Conservation (phyloP, 352 stramenopile species). For the Phytopythium kandeliae region DNA sequence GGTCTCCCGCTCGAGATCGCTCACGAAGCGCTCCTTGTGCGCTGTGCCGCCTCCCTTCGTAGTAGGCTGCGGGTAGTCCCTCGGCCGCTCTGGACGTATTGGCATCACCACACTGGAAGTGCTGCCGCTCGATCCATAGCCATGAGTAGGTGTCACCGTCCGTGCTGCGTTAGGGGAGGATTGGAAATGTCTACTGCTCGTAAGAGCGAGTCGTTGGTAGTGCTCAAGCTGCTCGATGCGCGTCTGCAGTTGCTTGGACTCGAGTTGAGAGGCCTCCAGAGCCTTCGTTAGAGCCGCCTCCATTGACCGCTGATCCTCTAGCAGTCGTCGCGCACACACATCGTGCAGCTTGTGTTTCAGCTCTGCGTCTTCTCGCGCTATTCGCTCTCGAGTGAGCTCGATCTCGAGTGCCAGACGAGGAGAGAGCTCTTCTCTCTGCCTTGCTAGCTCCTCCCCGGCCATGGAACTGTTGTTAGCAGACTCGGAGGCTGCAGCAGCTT, state of each 20-base stretch:
- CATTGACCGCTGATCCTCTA: conserved; percentile 49
- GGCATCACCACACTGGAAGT: conserved; percentile 22
- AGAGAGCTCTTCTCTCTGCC: neutral
- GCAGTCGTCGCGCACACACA: conserved; percentile 33
- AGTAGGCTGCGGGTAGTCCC: conserved; percentile 14
- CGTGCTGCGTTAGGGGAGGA: neutral
- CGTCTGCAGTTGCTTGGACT: conserved; percentile 23
- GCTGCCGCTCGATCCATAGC: conserved; percentile 6
- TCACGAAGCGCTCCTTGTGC: conserved; percentile 76
- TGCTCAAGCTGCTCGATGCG: conserved; percentile 44
- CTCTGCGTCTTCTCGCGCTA: conserved; percentile 23
- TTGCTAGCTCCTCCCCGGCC: neutral
- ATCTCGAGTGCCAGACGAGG: conserved; percentile 25
- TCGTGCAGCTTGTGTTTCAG: conserved; percentile 37
- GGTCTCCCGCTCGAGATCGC: conserved; percentile 60
- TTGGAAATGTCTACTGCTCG: conserved; percentile 2
- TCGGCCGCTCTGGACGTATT: conserved; percentile 48
- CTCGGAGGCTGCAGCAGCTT: neutral
- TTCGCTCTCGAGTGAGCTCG: conserved; percentile 19
- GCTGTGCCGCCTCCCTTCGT: conserved; percentile 21
- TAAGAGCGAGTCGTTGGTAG: conserved; percentile 1
- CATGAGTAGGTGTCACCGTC: neutral
- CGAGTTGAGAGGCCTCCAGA: conserved; percentile 28
- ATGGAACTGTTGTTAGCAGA: neutral
- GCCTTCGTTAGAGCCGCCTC: conserved; percentile 31